These are phyloP conservation scores for Verbascum thapsus DNA, from an alignment of 257 asterid species.

Conservation along the genomic window DNA sequence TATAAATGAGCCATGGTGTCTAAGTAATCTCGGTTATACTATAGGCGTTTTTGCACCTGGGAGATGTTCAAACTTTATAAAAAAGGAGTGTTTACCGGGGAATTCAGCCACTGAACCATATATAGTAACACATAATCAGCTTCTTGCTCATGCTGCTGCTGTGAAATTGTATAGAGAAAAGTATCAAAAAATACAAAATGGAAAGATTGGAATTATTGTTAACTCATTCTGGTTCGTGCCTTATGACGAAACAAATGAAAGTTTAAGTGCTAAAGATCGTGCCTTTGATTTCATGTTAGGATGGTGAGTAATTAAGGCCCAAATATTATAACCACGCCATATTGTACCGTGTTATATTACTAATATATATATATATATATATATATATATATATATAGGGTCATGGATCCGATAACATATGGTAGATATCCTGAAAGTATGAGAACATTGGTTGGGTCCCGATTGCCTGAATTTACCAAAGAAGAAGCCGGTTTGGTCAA, in stretches of 20 bases:
- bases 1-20: slow-evolving; percentile 42
- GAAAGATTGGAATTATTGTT: slow-evolving; percentile 37
- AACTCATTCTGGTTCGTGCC: slow-evolving; percentile 39
- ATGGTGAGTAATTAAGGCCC: slow-evolving; percentile 53
- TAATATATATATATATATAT: too few relatives aligned
- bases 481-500: slow-evolving; percentile 33
- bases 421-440: slow-evolving; percentile 41
- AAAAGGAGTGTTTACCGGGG: slow-evolving; percentile 31
- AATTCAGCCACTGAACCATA: slow-evolving; percentile 53
- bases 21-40: slow-evolving; percentile 33
- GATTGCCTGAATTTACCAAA: slow-evolving; percentile 36
- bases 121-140: slow-evolving; percentile 39
- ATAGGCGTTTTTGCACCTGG: slow-evolving; percentile 39
- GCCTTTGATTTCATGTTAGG: slow-evolving; percentile 59
- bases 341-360: too few relatives aligned
- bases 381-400: slow-evolving; percentile 21
- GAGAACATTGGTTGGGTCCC: slow-evolving; percentile 32
- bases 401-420: slow-evolving; percentile 37
- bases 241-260: slow-evolving; percentile 21
- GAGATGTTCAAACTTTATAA: slow-evolving; percentile 42
- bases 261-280: slow-evolving; percentile 29
- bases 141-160: slow-evolving; percentile 44
- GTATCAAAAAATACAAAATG: slow-evolving; percentile 42
- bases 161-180: slow-evolving; percentile 42
- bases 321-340: too few relatives aligned